Base-by-base conservation (phyloP, 2,329 filamentous ascomycete genomes). In the Emydomyces testavorans region DNA sequence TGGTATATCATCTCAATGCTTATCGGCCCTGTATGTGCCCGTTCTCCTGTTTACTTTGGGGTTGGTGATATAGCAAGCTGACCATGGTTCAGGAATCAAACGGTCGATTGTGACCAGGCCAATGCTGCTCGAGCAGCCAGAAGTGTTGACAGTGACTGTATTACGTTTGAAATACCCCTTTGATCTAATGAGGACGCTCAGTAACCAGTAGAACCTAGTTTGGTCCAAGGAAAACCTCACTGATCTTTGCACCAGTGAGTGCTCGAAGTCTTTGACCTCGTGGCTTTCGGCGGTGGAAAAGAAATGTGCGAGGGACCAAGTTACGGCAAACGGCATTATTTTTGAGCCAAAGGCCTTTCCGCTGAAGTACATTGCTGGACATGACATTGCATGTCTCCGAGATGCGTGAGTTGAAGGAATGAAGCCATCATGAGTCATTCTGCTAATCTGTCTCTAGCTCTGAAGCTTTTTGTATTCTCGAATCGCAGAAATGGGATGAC, bases 401-500 rank as follows among this genome's bases (percentile, higher is more conserved):
- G 53, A 55, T 38, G 49, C 43, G 53, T 53, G 31, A 34, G 47
- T 36, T 15, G 4, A 18, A 3, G 13, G 34, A 7, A 11, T 39
- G n/a, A 3, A n/a, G 4, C 2, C 18, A 23, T 23, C 8, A 35
- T 23, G 4, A 18, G n/a, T 37, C 7, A 13, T 38, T 15, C 24
- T 36, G 11, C 44, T 52, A 38, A 53, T 16, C 6, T 36, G 8
- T n/a, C 15, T 29, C n/a, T 36, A 55, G 53, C 38, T 46, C 48
- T 28, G 35, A 53, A 24, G 53, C 52, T 2, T 55, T 47, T 44
- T 55, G 53, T 39, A 53, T 52, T n/a, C 41, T 49, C 18, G 50
- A 53, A 45, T 53, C 53, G 15, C 53, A 55, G 32, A 43, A 41
- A 5, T 55, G 53, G 53, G 53, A 55, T 28, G 48, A 37, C n/a